phyloP scores from a whole-genome alignment of 345 rosid species.

The Pseudoturritis turrita region DNA sequence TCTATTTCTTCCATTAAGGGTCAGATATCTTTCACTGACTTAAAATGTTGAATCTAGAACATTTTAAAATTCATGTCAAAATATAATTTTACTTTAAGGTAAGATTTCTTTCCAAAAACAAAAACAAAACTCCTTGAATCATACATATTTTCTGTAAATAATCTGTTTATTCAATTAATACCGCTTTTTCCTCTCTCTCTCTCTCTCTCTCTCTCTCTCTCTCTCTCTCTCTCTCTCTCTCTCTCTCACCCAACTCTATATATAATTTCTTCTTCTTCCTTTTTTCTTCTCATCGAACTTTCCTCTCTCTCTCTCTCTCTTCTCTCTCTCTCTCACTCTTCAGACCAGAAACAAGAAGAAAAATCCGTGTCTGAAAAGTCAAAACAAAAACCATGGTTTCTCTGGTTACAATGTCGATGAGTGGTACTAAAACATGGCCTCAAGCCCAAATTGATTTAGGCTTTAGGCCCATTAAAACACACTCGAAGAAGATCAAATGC shows the following conservation, averaged over 20 bases:
- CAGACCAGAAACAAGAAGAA: slow-evolving; percentile 11
- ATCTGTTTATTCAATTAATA: too few relatives aligned
- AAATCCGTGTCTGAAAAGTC: not conserved
- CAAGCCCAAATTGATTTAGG: slow-evolving; percentile 2
- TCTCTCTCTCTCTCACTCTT: slow-evolving; percentile 3
- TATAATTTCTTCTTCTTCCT: slow-evolving; percentile 12
- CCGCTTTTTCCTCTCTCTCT: too few relatives aligned
- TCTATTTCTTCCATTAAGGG: too few relatives aligned
- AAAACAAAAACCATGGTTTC: slow-evolving; percentile 18
- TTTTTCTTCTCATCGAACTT: slow-evolving; percentile 19
- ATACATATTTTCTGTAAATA: too few relatives aligned
- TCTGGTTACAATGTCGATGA: slow-evolving; percentile 21
- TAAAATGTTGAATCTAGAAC: too few relatives aligned
- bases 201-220: too few relatives aligned
- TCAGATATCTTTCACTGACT: too few relatives aligned
- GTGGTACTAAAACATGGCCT: slow-evolving; percentile 8
- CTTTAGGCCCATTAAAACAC: slow-evolving; percentile 20
- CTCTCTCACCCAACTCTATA: slow-evolving; percentile 31
- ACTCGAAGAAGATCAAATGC: slow-evolving; percentile 14
- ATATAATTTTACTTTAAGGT: too few relatives aligned
- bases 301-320: not conserved
- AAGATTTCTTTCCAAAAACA: too few relatives aligned
- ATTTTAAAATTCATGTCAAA: too few relatives aligned
- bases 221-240: not conserved
- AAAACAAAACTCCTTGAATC: too few relatives aligned